Percentiles rank a stretch among this genome's conserved stretches.
Conservation (phyloP, 306 rosid genomes). For the Citrullus colocynthis region DNA sequence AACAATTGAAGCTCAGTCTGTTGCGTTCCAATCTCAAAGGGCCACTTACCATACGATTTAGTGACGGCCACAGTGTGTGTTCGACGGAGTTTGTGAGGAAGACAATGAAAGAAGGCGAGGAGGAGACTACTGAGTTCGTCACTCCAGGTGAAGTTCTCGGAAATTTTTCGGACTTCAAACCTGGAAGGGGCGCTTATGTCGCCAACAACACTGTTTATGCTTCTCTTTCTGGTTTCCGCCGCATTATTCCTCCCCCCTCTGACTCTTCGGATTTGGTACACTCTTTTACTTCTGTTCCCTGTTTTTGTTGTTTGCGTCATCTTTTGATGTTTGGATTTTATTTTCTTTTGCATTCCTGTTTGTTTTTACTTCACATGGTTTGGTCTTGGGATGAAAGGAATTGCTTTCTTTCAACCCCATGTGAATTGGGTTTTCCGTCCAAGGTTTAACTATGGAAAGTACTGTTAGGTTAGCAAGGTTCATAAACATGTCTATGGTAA, state of each 20-base stretch:
- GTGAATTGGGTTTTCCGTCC: not conserved
- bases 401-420: not conserved
- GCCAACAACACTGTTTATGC: conserved; percentile 57
- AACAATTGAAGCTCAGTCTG: not conserved
- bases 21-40: not conserved
- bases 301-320: not conserved
- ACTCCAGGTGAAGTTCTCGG: conserved; percentile 81
- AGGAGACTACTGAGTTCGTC: conserved; percentile 27
- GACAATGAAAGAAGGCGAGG: conserved; percentile 28
- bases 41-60: no score
- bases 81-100: not conserved
- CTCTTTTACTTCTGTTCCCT: not conserved
- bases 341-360: not conserved
- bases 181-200: conserved; percentile 74
- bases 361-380: not conserved
- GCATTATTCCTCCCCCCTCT: conserved; percentile 35
- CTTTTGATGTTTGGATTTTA: not conserved
- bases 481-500: no score
- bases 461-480: no score
- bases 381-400: not conserved
- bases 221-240: conserved; percentile 71
- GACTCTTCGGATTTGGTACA: conserved; percentile 57
- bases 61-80: not conserved
- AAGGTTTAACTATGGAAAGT: no score
- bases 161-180: conserved; percentile 30